phyloP scores from a whole-genome alignment of 441 rosid species.

The Omphalea diandra region DNA sequence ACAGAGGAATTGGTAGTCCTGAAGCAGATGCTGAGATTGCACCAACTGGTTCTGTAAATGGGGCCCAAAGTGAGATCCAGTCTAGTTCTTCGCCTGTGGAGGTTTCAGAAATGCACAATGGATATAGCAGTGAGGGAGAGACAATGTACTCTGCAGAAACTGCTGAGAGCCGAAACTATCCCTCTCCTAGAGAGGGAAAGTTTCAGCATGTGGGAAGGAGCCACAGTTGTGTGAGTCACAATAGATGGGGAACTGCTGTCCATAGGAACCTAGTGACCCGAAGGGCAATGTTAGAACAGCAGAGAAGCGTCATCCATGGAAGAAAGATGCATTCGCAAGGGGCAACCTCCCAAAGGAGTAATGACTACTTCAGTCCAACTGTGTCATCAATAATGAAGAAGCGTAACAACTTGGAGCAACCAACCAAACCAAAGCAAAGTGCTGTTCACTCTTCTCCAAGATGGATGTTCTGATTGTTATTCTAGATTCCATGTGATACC shows the following conservation, averaged over 20 bases:
- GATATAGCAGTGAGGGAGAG: slow-evolving; percentile 84
- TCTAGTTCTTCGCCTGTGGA: slow-evolving; percentile 69
- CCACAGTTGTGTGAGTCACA: slow-evolving; percentile 82
- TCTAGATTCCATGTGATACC: slow-evolving; percentile 18
- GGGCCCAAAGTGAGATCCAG: slow-evolving; percentile 61
- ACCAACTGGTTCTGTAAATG: slow-evolving; percentile 71
- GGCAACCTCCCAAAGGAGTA: slow-evolving; percentile 86
- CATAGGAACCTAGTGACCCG: slow-evolving; percentile 47
- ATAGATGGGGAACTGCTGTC: slow-evolving; percentile 62
- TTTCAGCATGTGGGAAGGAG: slow-evolving; percentile 81
- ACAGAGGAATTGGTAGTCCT: slow-evolving; percentile 22
- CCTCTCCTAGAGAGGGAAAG: slow-evolving; percentile 69
- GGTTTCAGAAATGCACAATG: slow-evolving; percentile 52
- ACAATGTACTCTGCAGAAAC: slow-evolving; percentile 99
- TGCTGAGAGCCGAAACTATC: slow-evolving; percentile 89
- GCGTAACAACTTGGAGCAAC: slow-evolving; percentile 53
- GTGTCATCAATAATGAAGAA: slow-evolving; percentile 94
- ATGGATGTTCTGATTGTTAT: slow-evolving; percentile 73
- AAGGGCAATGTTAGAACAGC: slow-evolving; percentile 61
- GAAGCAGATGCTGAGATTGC: slow-evolving; percentile 48
- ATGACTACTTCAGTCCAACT: slow-evolving; percentile 87
- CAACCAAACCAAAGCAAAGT: slow-evolving; percentile 38
- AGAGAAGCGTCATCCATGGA: slow-evolving; percentile 74
- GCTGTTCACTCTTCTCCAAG: slow-evolving; percentile 76
- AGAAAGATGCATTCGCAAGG: slow-evolving; percentile 72